Percentiles rank a stretch among this genome's conserved stretches.
Evolutionary conservation across 2,329 filamentous ascomycete species (phyloP).

Genomic region (Berkeleyomyces rouxiae): DNA sequence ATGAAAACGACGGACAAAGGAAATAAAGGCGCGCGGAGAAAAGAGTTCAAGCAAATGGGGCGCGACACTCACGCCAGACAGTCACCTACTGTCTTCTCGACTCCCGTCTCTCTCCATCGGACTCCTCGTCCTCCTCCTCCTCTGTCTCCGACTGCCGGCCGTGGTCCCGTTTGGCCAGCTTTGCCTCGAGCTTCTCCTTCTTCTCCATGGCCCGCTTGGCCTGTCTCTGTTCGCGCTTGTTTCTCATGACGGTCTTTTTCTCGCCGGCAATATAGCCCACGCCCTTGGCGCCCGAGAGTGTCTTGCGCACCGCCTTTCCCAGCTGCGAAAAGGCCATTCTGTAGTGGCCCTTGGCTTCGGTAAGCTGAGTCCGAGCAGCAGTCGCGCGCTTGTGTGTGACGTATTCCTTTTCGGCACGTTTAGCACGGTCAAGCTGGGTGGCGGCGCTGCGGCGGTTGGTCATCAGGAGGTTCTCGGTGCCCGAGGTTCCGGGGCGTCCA

Average conservation of each 20-base stretch:
- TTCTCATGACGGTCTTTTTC: conserved; percentile 21
- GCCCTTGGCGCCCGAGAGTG: conserved; percentile 20
- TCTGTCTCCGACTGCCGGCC: conserved; percentile 7
- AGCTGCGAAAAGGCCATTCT: conserved; percentile 23
- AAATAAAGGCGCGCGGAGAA: neutral
- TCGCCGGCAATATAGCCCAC: conserved; percentile 24
- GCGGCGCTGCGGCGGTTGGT: conserved; percentile 24
- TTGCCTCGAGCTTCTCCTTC: conserved; percentile 23
- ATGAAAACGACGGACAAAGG: neutral
- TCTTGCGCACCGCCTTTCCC: conserved; percentile 20
- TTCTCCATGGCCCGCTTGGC: conserved; percentile 20
- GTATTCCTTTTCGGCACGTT: conserved; percentile 27
- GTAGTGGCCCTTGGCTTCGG: conserved; percentile 26
- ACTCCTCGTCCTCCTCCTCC: neutral
- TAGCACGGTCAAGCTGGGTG: conserved; percentile 23
- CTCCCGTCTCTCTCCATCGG: neutral
- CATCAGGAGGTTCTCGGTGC: conserved; percentile 27
- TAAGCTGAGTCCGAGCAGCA: conserved; percentile 23
- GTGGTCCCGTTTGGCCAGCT: conserved; percentile 17
- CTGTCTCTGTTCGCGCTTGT: conserved; percentile 20
- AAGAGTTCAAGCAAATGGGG: neutral
- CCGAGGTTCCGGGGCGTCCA: conserved; percentile 25
- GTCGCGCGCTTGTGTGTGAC: conserved; percentile 25
- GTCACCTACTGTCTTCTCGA: neutral
- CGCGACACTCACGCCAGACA: neutral